phyloP scores from a whole-genome alignment of 768 basidiomycete species.

The Lentinula raphanica region DNA sequence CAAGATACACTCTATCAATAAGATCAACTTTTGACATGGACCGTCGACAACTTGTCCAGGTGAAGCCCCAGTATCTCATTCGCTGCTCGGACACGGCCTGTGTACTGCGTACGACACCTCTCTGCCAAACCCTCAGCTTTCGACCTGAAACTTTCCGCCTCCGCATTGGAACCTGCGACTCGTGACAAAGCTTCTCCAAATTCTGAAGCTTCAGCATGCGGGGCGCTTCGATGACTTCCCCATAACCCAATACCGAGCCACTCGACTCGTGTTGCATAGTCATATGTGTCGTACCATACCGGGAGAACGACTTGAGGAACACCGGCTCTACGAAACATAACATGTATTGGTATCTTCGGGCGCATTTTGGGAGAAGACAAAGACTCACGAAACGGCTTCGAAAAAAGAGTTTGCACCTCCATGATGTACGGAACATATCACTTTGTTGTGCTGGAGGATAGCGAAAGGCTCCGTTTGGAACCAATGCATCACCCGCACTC shows the following conservation, averaged over 20 bases:
- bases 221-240: slow-evolving; percentile 14
- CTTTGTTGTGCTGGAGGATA: slow-evolving; percentile 3
- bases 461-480: slow-evolving; percentile 1
- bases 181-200: slow-evolving; percentile 15
- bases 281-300: slow-evolving; percentile 20
- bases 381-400: slow-evolving; percentile 7
- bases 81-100: neutral
- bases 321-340: slow-evolving; percentile 3
- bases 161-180: slow-evolving; percentile 1
- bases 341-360: neutral
- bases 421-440: slow-evolving; percentile 9
- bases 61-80: neutral
- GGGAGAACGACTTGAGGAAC: slow-evolving; percentile 19
- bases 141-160: slow-evolving; percentile 2
- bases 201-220: slow-evolving; percentile 12
- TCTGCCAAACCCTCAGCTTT: neutral
- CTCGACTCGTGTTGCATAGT: slow-evolving; percentile 16
- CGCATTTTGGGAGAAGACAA: neutral
- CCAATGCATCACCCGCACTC: slow-evolving; percentile 2
- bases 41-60: too few relatives aligned
- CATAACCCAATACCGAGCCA: slow-evolving; percentile 18
- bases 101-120: neutral
- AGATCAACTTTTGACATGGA: too few relatives aligned
- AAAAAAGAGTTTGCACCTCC: slow-evolving; percentile 11
- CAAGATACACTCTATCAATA: too few relatives aligned